Base-by-base conservation (phyloP, 371 early-diverging fungal genomes). In the Syncephalastrum contaminatum region DNA sequence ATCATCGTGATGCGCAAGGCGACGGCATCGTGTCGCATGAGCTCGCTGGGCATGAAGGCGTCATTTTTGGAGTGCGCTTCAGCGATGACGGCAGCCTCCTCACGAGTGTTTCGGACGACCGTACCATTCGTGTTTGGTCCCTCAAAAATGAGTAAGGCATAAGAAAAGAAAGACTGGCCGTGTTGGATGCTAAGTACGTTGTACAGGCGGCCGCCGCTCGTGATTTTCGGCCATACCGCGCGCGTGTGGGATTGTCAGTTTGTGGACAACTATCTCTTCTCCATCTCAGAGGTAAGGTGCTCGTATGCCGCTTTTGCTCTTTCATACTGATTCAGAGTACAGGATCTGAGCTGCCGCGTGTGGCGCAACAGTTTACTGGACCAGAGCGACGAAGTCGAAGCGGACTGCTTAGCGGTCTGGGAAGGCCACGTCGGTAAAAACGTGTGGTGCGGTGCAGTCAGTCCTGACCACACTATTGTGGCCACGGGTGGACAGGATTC, bases 401-500 rank as follows among this genome's bases (percentile, higher is more conserved):
- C 36, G 12, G 81, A 83, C 41, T 85, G 85, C 41, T 60, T 86
- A 41, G 88, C 88, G 4, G 84, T 83, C 52, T 89, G 88, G 86
- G 86, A 88, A 65, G 88, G 87, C 0, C 95, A 92, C 70, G 74
- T 75, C 42, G 85, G 86, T n/a, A 92, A 91, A 66, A 90, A 90
- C 51, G 85, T 90, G 0, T 93, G 95, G 94, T 77, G 90, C 22
- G 72, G 90, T 27, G 92, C 90, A 1, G 67, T 88, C 0, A 78
- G 79, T 43, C 84, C 83, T 0, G 64, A 64, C 4, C 59, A 72
- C 21, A 63, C 64, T 5, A 61, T 80, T 41, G 81, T 88, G 4
- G 91, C 87, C 2, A 87, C 90, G 1, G 94, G 92, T 8, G 92
- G 92, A 2, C 87, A 87, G 30, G 92, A 93, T 60, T 84, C 88